A percentile compares a stretch with the other conserved stretches of the same genome.
phyloP scores from a whole-genome alignment of 169 alveolate species.

The Cystoisospora suis region DNA sequence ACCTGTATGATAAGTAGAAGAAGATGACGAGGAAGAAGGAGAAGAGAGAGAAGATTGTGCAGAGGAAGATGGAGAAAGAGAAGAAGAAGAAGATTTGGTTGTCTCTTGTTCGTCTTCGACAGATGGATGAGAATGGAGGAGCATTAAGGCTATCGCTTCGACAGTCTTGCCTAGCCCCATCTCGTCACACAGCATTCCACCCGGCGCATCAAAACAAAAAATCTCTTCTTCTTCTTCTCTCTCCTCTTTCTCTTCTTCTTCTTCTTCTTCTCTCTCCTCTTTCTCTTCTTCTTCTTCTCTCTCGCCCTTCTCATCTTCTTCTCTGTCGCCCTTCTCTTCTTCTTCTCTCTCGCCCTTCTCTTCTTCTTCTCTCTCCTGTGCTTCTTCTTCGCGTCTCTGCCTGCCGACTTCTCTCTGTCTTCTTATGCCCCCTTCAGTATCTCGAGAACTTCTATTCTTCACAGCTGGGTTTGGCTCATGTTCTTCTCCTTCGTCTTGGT shows the following conservation, averaged over 20 bases:
- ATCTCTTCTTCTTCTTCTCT: not conserved
- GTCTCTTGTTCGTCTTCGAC: too few species aligned
- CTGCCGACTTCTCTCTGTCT: not conserved
- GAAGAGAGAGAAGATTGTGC: not conserved
- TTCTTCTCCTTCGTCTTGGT: not conserved
- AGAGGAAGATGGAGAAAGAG: not conserved
- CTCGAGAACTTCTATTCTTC: too few species aligned
- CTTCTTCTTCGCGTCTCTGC: not conserved
- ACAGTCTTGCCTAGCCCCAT: constrained; percentile 71
- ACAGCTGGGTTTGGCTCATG: too few species aligned
- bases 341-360: not conserved
- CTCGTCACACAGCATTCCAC: constrained; percentile 67
- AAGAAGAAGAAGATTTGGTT: not conserved
- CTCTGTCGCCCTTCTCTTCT: not conserved
- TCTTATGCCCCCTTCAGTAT: not conserved
- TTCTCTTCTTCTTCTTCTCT: not conserved
- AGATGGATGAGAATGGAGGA: constrained; percentile 32
- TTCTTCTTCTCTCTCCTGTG: not conserved
- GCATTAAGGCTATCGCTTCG: constrained; percentile 56
- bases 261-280: not conserved
- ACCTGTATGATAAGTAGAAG: not conserved
- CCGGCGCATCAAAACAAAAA: constrained; percentile 45
- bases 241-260: not conserved
- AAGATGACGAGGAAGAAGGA: not conserved
- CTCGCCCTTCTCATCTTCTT: not conserved